Conservation (phyloP, 2,329 filamentous ascomycete genomes). For the Westerdykella aurantiaca region DNA sequence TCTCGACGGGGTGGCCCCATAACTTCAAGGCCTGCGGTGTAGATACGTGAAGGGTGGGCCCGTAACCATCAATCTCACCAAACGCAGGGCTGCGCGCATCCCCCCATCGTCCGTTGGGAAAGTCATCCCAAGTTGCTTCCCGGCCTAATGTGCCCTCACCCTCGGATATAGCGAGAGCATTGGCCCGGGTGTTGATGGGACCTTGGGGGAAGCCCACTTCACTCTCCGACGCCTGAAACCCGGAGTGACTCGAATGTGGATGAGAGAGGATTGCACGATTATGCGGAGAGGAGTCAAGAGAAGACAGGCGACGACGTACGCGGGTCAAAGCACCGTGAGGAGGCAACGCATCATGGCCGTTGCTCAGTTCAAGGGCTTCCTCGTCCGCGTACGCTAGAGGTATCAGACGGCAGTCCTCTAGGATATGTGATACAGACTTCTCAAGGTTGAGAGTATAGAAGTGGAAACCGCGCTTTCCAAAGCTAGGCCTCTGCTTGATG, state of each 20-base stretch:
- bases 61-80: constrained; percentile 96
- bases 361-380: constrained; percentile 48
- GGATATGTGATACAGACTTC: constrained; percentile 88
- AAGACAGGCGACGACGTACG: constrained; percentile 61
- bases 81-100: constrained; percentile 82
- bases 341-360: constrained; percentile 27
- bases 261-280: constrained; percentile 81
- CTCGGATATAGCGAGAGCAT: constrained; percentile 88
- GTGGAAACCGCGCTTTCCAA: constrained; percentile 65
- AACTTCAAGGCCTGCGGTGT: constrained; percentile 74
- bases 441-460: constrained; percentile 97
- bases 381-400: constrained; percentile 45
- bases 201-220: constrained; percentile 73
- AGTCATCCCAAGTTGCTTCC: constrained; percentile 98
- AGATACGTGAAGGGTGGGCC: constrained; percentile 87
- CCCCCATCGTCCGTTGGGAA: constrained; percentile 92
- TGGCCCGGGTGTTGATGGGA: constrained; percentile 68
- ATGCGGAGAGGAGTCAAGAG: constrained; percentile 75
- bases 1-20: constrained; percentile 72
- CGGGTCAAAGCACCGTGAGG: constrained; percentile 21
- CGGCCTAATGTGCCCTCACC: constrained; percentile 83
- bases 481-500: constrained; percentile 58
- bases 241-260: constrained; percentile 46
- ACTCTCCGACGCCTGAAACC: constrained; percentile 62
- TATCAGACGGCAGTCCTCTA: constrained; percentile 81